Evolutionary conservation across 2,329 filamentous ascomycete species (phyloP).

Genomic region (Cladosporium sp.): DNA sequence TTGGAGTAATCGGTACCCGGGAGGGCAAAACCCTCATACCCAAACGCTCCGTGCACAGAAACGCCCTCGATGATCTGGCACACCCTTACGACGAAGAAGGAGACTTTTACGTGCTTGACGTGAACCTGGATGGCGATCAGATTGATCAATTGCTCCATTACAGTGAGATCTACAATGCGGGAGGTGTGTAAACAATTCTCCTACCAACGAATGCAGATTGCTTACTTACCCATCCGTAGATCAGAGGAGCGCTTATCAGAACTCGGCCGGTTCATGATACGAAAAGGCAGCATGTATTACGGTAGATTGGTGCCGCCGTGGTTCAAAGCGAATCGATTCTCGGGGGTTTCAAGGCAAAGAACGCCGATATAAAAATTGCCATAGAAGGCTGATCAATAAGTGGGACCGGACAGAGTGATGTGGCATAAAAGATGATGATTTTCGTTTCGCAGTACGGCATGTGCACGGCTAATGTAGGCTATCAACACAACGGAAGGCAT

Average conservation of each 20-base stretch:
- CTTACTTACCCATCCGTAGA: not conserved
- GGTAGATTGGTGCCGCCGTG: not conserved
- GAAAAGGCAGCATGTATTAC: not conserved
- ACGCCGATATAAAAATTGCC: not conserved
- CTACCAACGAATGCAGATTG: not conserved
- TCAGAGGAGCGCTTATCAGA: not conserved
- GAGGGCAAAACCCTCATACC: not conserved
- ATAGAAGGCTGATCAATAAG: not conserved
- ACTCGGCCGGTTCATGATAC: not conserved
- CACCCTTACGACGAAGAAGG: not conserved
- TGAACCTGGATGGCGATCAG: not conserved
- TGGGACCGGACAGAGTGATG: not conserved
- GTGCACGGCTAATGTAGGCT: constrained; percentile 16
- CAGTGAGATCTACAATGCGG: not conserved
- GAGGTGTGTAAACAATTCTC: not conserved
- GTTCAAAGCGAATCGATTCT: not conserved
- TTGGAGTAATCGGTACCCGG: not conserved
- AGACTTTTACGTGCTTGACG: not conserved
- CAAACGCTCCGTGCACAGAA: not conserved
- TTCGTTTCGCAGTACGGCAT: constrained; percentile 12
- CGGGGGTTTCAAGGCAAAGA: not conserved
- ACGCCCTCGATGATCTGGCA: not conserved
- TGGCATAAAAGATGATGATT: not conserved
- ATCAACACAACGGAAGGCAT: constrained; percentile 19
- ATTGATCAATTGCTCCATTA: not conserved